These are phyloP conservation scores for Coniella vitis DNA, from an alignment of 2,329 filamentous ascomycete genomes.

Conservation along the genomic window DNA sequence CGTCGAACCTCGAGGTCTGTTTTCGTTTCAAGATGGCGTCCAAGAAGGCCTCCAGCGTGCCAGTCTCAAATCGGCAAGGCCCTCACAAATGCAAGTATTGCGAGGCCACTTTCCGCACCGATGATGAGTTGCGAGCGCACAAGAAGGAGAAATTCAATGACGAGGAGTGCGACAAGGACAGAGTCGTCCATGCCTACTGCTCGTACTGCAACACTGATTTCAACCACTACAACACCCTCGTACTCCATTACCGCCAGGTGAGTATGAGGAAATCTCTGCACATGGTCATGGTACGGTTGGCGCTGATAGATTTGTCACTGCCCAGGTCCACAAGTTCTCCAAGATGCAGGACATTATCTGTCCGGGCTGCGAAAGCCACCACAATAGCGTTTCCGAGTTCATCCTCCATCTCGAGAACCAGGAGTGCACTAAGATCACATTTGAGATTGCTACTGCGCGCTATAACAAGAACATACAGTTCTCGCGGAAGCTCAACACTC, in stretches of 20 bases:
- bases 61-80: too few relatives aligned
- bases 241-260: constrained; percentile 31
- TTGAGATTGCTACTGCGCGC: constrained; percentile 5
- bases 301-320: neutral
- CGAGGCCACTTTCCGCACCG: constrained; percentile 11
- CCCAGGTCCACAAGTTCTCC: constrained; percentile 29
- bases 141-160: constrained; percentile 24
- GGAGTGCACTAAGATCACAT: constrained; percentile 30
- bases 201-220: constrained; percentile 32
- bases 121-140: constrained; percentile 20
- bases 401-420: constrained; percentile 39
- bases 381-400: constrained; percentile 30
- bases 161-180: constrained; percentile 1
- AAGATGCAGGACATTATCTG: constrained; percentile 36
- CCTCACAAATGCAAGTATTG: constrained; percentile 14
- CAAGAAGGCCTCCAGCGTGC: too few relatives aligned
- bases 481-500: constrained; percentile 22
- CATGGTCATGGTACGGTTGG: too few relatives aligned
- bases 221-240: constrained; percentile 24
- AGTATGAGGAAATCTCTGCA: constrained; percentile 5
- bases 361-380: constrained; percentile 37
- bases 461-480: constrained; percentile 29
- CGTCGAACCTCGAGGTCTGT: too few relatives aligned
- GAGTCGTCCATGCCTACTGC: constrained; percentile 28
- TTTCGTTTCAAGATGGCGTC: too few relatives aligned